A percentile compares a stretch with the other conserved stretches of the same genome.
Evolutionary conservation across 805 yeast species (phyloP).

Genomic region (Lipomyces oligophaga): DNA sequence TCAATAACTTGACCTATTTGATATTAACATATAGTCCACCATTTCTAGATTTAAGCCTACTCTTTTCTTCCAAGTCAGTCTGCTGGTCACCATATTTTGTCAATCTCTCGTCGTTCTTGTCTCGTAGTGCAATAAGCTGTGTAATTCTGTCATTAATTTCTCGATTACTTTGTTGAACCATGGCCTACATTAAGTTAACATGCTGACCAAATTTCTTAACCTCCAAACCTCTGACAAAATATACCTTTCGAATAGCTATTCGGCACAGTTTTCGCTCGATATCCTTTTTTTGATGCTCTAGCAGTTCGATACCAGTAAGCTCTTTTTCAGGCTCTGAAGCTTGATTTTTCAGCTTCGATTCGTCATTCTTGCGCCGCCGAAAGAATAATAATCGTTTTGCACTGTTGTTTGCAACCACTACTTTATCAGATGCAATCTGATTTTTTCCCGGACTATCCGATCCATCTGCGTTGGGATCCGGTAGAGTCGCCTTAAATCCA

Average conservation of each 20-base stretch:
- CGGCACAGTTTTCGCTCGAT: constrained; percentile 17
- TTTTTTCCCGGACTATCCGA: not conserved
- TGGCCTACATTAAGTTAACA: constrained; percentile 13
- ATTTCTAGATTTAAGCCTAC: constrained; percentile 5
- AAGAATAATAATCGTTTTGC: too few species aligned
- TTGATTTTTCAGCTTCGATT: not conserved
- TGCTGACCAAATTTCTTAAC: not conserved
- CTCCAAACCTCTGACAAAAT: too few species aligned
- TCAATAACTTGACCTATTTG: constrained; percentile 24
- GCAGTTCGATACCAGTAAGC: constrained; percentile 18
- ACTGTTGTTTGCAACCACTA: constrained; percentile 7
- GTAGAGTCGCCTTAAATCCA: constrained; percentile 57
- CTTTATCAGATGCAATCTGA: constrained; percentile 1
- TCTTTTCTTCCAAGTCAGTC: constrained; percentile 19
- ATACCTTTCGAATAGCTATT: constrained; percentile 21
- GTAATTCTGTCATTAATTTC: constrained; percentile 24
- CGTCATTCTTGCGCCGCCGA: not conserved
- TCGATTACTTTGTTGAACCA: constrained; percentile 17
- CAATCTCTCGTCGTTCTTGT: constrained; percentile 12
- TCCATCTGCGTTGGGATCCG: constrained; percentile 10
- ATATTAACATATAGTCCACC: not conserved
- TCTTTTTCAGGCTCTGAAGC: constrained; percentile 13
- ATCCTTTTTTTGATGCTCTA: constrained; percentile 16
- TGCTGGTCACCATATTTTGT: constrained; percentile 25
- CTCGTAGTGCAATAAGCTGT: constrained; percentile 12